phyloP scores from a whole-genome alignment of 1,139 yeast genomes.

The Hemisphaericaspora xylofermentans region DNA sequence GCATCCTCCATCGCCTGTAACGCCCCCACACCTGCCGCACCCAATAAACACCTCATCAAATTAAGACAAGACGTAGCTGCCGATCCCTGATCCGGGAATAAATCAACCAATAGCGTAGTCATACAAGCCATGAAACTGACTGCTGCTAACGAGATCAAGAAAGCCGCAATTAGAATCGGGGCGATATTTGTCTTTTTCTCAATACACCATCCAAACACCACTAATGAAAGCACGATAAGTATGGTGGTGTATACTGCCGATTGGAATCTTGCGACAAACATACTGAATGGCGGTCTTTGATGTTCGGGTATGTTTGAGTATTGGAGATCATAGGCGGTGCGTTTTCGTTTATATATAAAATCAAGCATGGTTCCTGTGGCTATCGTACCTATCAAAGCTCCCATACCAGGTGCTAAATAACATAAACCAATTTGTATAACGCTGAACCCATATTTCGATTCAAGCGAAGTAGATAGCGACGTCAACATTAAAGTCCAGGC shows the following conservation, averaged over 20 bases:
- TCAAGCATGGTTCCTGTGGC: slow-evolving; percentile 49
- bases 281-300: slow-evolving; percentile 19
- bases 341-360: slow-evolving; percentile 22
- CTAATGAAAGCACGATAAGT: slow-evolving; percentile 35
- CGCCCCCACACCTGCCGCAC: slow-evolving; percentile 24
- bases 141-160: slow-evolving; percentile 41
- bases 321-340: slow-evolving; percentile 40
- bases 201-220: slow-evolving; percentile 73
- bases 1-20: slow-evolving; percentile 19
- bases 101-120: slow-evolving; percentile 30
- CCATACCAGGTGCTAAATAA: slow-evolving; percentile 59
- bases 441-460: slow-evolving; percentile 46
- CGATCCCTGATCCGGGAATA: slow-evolving; percentile 30
- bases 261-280: slow-evolving; percentile 28
- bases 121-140: slow-evolving; percentile 24
- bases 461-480: slow-evolving; percentile 55
- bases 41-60: slow-evolving; percentile 23
- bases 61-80: slow-evolving; percentile 33
- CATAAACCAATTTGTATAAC: slow-evolving; percentile 62
- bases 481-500: slow-evolving; percentile 72
- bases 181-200: slow-evolving; percentile 48
- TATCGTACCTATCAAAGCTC: slow-evolving; percentile 54
- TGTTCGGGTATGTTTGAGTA: slow-evolving; percentile 30
- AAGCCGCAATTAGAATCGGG: slow-evolving; percentile 56
- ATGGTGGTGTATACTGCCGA: slow-evolving; percentile 26